phyloP scores from a whole-genome alignment of 306 rosid genomes.

The Rosa chinensis region DNA sequence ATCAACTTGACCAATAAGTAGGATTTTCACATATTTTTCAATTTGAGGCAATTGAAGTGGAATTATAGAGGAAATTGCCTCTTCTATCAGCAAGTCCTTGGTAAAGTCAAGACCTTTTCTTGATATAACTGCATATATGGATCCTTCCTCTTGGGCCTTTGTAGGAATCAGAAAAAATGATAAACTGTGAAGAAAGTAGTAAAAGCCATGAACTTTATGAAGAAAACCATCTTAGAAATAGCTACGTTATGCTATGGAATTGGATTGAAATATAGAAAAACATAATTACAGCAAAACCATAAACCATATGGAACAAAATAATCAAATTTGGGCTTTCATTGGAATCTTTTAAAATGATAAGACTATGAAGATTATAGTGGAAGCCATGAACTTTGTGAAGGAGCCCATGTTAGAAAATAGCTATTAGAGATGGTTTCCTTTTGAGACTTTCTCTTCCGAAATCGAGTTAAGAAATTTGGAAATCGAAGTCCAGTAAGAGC shows the following conservation, averaged over 20 bases:
- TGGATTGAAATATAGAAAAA: neutral
- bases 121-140: slow-evolving; percentile 54
- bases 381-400: neutral
- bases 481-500: too few relatives aligned
- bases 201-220: slow-evolving; percentile 34
- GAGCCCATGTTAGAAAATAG: slow-evolving; percentile 11
- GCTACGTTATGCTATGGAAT: slow-evolving; percentile 13
- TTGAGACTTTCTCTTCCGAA: too few relatives aligned
- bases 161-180: slow-evolving; percentile 36
- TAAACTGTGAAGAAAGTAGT: slow-evolving; percentile 14
- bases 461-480: too few relatives aligned
- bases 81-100: slow-evolving; percentile 59
- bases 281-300: slow-evolving; percentile 23
- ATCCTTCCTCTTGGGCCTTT: slow-evolving; percentile 53
- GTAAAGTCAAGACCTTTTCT: slow-evolving; percentile 72
- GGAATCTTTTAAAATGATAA: neutral
- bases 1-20: slow-evolving; percentile 40
- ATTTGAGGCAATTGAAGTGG: slow-evolving; percentile 61
- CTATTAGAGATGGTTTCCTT: neutral
- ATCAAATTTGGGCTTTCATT: neutral
- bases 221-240: slow-evolving; percentile 27
- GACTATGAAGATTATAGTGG: neutral
- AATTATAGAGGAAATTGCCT: slow-evolving; percentile 56
- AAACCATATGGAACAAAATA: neutral
- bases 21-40: slow-evolving; percentile 48